These are phyloP conservation scores for Agrocybe praecox DNA, from an alignment of 768 basidiomycete genomes.

Conservation along the genomic window DNA sequence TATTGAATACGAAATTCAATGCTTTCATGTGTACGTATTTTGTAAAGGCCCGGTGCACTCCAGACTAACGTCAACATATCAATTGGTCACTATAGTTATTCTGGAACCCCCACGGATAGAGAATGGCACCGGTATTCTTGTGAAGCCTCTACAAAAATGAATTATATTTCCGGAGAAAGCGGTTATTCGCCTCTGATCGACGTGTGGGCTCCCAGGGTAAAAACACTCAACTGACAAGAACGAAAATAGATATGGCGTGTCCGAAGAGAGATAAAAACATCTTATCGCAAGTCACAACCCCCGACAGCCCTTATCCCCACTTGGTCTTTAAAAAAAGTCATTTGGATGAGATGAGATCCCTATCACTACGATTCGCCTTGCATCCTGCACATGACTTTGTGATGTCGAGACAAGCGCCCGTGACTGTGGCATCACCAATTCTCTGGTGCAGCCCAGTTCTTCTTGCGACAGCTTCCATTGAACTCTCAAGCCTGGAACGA, in stretches of 20 bases:
- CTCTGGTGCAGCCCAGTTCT: neutral
- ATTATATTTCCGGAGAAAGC: neutral
- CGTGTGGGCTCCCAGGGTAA: neutral
- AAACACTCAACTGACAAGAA: neutral
- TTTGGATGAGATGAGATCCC: neutral
- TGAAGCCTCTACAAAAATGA: neutral
- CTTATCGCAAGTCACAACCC: neutral
- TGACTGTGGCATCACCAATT: neutral
- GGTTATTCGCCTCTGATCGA: neutral
- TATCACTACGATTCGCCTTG: neutral
- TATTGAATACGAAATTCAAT: no score
- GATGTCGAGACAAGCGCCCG: neutral
- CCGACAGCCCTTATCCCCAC: neutral
- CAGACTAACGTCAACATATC: no score
- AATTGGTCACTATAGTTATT: neutral
- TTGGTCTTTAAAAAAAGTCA: neutral
- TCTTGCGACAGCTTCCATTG: neutral
- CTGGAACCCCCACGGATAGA: neutral
- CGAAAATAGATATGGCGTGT: no score
- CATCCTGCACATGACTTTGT: neutral
- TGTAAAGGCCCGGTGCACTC: no score
- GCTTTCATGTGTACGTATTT: no score
- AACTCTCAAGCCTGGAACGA: neutral
- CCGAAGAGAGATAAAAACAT: no score
- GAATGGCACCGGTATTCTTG: neutral